phyloP scores from a whole-genome alignment of 2,329 filamentous ascomycete genomes.

The Pseudopithomyces chartarum region DNA sequence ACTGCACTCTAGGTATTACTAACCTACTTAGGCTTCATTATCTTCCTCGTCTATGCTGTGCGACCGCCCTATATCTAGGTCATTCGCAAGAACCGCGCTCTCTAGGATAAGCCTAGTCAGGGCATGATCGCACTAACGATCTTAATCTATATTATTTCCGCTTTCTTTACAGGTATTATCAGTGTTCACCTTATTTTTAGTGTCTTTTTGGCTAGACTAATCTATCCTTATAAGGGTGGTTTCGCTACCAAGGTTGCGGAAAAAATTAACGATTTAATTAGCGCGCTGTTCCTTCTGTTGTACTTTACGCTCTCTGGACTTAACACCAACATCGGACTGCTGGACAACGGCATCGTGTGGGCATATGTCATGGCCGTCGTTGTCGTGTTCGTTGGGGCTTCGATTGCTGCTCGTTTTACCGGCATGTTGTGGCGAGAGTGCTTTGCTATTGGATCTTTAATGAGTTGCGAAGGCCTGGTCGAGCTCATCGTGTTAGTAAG shows the following conservation, averaged over 20 bases:
- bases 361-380: slow-evolving; percentile 87
- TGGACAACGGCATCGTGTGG: slow-evolving; percentile 84
- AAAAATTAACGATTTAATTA: slow-evolving; percentile 91
- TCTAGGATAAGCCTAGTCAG: slow-evolving; percentile 89
- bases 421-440: slow-evolving; percentile 90
- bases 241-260: slow-evolving; percentile 91
- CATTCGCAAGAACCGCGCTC: slow-evolving; percentile 72
- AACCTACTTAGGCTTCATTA: slow-evolving; percentile 72
- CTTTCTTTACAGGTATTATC: slow-evolving; percentile 89
- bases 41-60: slow-evolving; percentile 75
- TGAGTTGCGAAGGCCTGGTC: slow-evolving; percentile 96
- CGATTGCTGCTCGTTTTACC: slow-evolving; percentile 74
- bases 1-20: slow-evolving; percentile 85
- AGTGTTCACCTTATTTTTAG: slow-evolving; percentile 95
- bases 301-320: slow-evolving; percentile 94
- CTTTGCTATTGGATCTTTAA: slow-evolving; percentile 83
- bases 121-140: slow-evolving; percentile 82
- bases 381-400: slow-evolving; percentile 77
- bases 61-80: slow-evolving; percentile 77
- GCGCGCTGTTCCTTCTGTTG: slow-evolving; percentile 81
- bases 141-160: too few relatives aligned
- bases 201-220: slow-evolving; percentile 85
- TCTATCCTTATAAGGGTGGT: slow-evolving; percentile 86
- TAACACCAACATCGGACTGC: slow-evolving; percentile 82
- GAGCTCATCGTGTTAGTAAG: slow-evolving; percentile 91